Conservation (phyloP, 768 basidiomycete genomes). For the Pleurotus citrinopileatus region DNA sequence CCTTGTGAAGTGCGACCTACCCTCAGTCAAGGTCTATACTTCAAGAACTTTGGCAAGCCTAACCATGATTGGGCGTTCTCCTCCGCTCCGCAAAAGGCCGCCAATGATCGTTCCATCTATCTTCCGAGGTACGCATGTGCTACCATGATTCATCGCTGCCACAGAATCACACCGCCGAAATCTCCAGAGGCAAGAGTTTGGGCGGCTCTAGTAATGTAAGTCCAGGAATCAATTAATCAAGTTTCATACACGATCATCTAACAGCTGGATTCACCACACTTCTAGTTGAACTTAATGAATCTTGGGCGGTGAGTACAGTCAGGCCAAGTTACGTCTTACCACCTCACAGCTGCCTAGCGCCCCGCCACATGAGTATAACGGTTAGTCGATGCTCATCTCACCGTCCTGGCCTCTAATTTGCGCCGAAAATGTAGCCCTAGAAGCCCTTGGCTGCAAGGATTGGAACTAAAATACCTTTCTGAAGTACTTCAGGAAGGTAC, state of each 20-base stretch:
- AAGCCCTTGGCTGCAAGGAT: constrained; percentile 11
- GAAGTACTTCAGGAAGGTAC: constrained; percentile 15
- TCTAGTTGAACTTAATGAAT: constrained; percentile 10
- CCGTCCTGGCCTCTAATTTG: background rate
- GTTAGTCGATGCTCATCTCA: constrained; percentile 2
- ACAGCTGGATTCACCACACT: background rate
- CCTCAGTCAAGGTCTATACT: background rate
- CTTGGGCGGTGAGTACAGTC: constrained; percentile 10
- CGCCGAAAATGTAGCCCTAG: too few relatives aligned
- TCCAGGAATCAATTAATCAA: too few relatives aligned
- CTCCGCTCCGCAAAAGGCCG: background rate
- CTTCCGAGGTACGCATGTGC: constrained; percentile 1
- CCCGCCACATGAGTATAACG: constrained; percentile 11
- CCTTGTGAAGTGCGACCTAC: too few relatives aligned
- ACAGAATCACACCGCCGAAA: background rate
- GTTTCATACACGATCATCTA: background rate
- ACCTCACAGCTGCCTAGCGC: constrained; percentile 3
- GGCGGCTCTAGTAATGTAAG: constrained; percentile 6
- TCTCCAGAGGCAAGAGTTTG: constrained; percentile 7
- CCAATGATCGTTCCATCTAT: background rate
- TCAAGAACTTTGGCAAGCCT: background rate
- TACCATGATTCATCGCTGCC: background rate
- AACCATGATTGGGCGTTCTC: background rate
- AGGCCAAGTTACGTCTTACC: background rate
- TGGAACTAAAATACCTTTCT: constrained; percentile 15